Evolutionary conservation across 2,329 filamentous ascomycete genomes (phyloP).

Genomic region (Chaetothyriales sp.): DNA sequence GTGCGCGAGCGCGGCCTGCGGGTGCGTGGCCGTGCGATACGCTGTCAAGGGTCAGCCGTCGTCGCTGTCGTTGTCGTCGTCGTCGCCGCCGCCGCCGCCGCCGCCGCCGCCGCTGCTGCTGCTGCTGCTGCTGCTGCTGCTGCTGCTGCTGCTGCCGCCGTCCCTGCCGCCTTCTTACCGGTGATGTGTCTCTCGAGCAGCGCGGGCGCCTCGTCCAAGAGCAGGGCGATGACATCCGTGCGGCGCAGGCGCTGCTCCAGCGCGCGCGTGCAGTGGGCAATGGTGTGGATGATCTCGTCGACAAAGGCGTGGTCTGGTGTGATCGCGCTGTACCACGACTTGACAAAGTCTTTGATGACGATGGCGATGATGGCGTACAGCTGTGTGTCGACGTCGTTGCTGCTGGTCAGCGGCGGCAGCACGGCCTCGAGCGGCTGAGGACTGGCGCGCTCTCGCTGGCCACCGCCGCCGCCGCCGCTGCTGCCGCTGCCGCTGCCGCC

Average conservation of each 20-base stretch:
- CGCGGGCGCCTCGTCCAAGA: conserved; percentile 78
- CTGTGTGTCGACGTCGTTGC: conserved; percentile 84
- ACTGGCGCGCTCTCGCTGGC: conserved; percentile 38
- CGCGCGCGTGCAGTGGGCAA: conserved; percentile 80
- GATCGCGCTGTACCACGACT: conserved; percentile 86
- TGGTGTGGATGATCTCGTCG: conserved; percentile 73
- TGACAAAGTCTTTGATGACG: conserved; percentile 77
- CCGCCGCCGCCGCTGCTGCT: too few relatives aligned
- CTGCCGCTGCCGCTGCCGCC: conserved; percentile 25
- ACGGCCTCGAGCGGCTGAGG: conserved; percentile 62
- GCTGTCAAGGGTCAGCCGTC: conserved; percentile 36
- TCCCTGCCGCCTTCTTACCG: conserved; percentile 39
- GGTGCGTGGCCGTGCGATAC: conserved; percentile 54
- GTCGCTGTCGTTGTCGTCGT: neutral
- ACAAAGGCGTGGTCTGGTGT: conserved; percentile 81
- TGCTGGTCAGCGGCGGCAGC: conserved; percentile 81
- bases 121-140: too few relatives aligned
- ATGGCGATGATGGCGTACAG: conserved; percentile 87
- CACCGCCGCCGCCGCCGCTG: conserved; percentile 26
- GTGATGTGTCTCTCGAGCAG: conserved; percentile 66
- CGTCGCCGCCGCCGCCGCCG: neutral
- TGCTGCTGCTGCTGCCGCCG: too few relatives aligned
- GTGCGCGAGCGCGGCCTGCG: conserved; percentile 45
- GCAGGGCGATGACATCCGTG: conserved; percentile 66
- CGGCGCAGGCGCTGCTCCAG: conserved; percentile 74